phyloP scores from a whole-genome alignment of 805 yeast genomes.

The Ascoidea asiatica region DNA sequence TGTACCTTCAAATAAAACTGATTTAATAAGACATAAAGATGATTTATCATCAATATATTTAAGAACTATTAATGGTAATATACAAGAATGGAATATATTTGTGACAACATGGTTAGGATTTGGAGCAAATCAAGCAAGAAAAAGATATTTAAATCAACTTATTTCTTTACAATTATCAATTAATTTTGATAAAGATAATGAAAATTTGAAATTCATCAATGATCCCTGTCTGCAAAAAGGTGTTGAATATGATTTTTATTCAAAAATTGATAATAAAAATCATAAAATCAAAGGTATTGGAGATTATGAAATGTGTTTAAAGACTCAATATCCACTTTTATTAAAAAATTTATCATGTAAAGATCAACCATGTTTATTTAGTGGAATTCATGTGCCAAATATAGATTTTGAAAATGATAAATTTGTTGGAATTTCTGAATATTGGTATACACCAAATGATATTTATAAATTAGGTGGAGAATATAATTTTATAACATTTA shows the following conservation, averaged over 20 bases:
- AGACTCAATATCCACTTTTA: slow-evolving; percentile 60
- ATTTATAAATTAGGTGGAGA: slow-evolving; percentile 81
- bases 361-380: slow-evolving; percentile 84
- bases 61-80: slow-evolving; percentile 54
- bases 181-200: slow-evolving; percentile 32
- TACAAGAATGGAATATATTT: slow-evolving; percentile 72
- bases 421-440: slow-evolving; percentile 90
- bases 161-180: slow-evolving; percentile 36
- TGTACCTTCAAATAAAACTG: slow-evolving; percentile 57
- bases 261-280: slow-evolving; percentile 23
- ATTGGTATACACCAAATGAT: slow-evolving; percentile 95
- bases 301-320: slow-evolving; percentile 59
- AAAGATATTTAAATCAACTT: slow-evolving; percentile 49
- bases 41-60: slow-evolving; percentile 58
- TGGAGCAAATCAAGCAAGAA: slow-evolving; percentile 91
- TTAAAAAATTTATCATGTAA: slow-evolving; percentile 70
- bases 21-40: slow-evolving; percentile 50
- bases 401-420: slow-evolving; percentile 68
- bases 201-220: slow-evolving; percentile 22
- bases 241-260: slow-evolving; percentile 31
- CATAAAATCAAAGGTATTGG: slow-evolving; percentile 65
- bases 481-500: slow-evolving; percentile 63
- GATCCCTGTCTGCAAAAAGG: slow-evolving; percentile 81
- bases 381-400: slow-evolving; percentile 89
- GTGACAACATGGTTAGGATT: slow-evolving; percentile 96